These are phyloP conservation scores for Westerdykella aurantiaca DNA, from an alignment of 2,329 filamentous ascomycete species.

Conservation along the genomic window DNA sequence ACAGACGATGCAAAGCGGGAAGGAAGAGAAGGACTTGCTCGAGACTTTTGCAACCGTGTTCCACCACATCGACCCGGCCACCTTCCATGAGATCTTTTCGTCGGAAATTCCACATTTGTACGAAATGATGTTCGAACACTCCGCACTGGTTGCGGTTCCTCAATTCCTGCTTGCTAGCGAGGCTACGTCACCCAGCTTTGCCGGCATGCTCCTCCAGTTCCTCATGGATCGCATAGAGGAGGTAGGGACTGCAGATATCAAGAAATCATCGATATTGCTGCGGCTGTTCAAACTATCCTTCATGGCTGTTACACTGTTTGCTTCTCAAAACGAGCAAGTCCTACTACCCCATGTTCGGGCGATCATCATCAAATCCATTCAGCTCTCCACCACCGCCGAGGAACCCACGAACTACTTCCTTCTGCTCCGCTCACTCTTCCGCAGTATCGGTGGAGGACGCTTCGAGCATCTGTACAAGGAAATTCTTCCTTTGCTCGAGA, in stretches of 20 bases:
- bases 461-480: constrained; percentile 99
- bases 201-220: constrained; percentile 95
- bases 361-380: constrained; percentile 95
- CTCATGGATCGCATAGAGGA: constrained; percentile 95
- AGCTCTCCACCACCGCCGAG: constrained; percentile 88
- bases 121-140: constrained; percentile 96
- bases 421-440: constrained; percentile 82
- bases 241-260: constrained; percentile 85
- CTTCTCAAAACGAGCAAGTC: constrained; percentile 89
- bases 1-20: constrained; percentile 87
- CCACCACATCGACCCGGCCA: constrained; percentile 95
- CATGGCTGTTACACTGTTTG: constrained; percentile 98
- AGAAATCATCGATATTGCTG: constrained; percentile 86
- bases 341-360: constrained; percentile 92
- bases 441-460: constrained; percentile 93
- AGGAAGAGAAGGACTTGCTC: constrained; percentile 94
- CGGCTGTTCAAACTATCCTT: constrained; percentile 97
- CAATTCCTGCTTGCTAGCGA: constrained; percentile 99
- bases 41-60: constrained; percentile 98
- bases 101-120: constrained; percentile 95
- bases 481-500: constrained; percentile 90
- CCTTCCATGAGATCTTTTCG: constrained; percentile 97
- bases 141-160: constrained; percentile 85
- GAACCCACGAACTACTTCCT: constrained; percentile 99
- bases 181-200: constrained; percentile 94